Evolutionary conservation across 805 yeast genomes (phyloP).

Genomic region (Metschnikowia amazonensis): DNA sequence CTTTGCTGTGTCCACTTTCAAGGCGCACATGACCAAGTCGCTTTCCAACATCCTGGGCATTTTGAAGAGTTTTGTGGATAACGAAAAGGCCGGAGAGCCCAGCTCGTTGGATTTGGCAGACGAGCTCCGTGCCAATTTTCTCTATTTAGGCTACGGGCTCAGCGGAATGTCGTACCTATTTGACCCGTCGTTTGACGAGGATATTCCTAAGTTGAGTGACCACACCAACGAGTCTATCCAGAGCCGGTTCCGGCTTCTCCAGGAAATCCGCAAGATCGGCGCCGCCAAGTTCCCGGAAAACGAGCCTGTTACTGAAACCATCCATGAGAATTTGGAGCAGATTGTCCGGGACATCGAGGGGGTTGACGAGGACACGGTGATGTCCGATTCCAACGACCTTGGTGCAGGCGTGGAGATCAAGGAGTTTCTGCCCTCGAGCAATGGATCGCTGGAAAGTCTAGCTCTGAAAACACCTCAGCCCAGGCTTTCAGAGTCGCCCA

Average conservation of each 20-base stretch:
- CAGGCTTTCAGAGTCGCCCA: conserved; percentile 11
- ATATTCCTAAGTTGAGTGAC: conserved; percentile 35
- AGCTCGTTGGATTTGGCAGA: conserved; percentile 42
- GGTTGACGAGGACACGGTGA: conserved; percentile 10
- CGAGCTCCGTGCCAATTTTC: conserved; percentile 49
- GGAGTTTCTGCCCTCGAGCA: neutral
- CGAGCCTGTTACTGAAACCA: conserved; percentile 24
- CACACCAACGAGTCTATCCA: conserved; percentile 31
- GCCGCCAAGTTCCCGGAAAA: conserved; percentile 18
- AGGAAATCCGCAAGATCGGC: conserved; percentile 29
- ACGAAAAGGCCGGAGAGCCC: conserved; percentile 12
- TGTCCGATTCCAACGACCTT: conserved; percentile 1
- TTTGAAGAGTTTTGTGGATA: conserved; percentile 21
- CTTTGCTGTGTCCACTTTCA: conserved; percentile 59
- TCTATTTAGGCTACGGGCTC: conserved; percentile 54
- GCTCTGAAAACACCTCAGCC: neutral
- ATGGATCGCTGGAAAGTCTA: neutral
- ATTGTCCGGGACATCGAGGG: conserved; percentile 31
- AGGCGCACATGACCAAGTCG: conserved; percentile 42
- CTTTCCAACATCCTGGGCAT: conserved; percentile 39
- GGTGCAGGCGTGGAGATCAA: conserved; percentile 1
- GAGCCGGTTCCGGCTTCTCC: conserved; percentile 31
- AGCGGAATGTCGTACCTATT: conserved; percentile 71
- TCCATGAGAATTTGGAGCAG: conserved; percentile 31
- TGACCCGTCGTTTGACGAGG: conserved; percentile 64